Evolutionary conservation across 805 yeast genomes (phyloP).

Genomic region (Zygoascus flipseniorum): DNA sequence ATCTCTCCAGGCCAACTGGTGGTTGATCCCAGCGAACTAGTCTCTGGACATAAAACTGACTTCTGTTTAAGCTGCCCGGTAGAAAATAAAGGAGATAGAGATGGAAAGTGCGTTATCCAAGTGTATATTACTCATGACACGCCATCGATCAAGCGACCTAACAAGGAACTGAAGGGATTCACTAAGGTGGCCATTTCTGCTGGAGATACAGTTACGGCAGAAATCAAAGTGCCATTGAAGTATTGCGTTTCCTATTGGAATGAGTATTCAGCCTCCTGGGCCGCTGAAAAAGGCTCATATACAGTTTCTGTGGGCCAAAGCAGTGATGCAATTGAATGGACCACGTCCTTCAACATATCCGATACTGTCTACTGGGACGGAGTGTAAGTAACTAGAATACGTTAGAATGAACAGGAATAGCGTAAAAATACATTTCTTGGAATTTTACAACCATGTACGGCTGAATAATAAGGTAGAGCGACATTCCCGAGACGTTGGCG

Average conservation of each 20-base stretch:
- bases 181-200: slow-evolving; percentile 41
- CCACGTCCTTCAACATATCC: not conserved
- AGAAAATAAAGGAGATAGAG: slow-evolving; percentile 39
- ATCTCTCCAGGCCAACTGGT: too few species aligned
- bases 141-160: slow-evolving; percentile 41
- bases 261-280: slow-evolving; percentile 42
- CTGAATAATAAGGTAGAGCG: too few species aligned
- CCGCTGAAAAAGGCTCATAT: slow-evolving; percentile 43
- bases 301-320: slow-evolving; percentile 25
- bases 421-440: not conserved
- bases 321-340: slow-evolving; percentile 8
- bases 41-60: slow-evolving; percentile 45
- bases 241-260: slow-evolving; percentile 51
- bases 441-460: not conserved
- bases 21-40: too few species aligned
- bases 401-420: not conserved
- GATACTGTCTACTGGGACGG: not conserved
- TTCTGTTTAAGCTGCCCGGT: too few species aligned
- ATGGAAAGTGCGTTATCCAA: slow-evolving; percentile 51
- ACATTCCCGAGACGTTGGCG: too few species aligned
- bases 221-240: slow-evolving; percentile 34
- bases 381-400: not conserved
- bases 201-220: slow-evolving; percentile 35
- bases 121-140: slow-evolving; percentile 35
- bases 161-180: slow-evolving; percentile 54